Base-by-base conservation (phyloP, 495 filamentous ascomycete genomes). In the Trichoderma orchidacearum region DNA sequence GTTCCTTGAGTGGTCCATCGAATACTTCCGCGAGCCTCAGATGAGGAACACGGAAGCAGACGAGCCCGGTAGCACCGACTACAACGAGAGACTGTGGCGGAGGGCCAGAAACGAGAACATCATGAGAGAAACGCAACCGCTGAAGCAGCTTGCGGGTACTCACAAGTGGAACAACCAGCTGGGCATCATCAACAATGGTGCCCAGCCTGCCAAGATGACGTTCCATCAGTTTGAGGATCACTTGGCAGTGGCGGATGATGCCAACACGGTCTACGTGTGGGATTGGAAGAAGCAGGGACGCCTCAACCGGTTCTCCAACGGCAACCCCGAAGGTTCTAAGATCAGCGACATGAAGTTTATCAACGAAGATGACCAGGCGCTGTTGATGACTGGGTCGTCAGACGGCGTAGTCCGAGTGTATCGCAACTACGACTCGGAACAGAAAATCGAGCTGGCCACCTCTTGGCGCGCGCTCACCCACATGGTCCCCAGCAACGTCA, bases 211-310 rank as follows among this genome's bases (percentile, higher is more conserved):
- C 59, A 92, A 88, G 71, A 85, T 99, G 84, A 85, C 86, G 21
- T 95, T 97, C 68, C 93, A 99, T 72, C 93, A 99, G 64, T 99
- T 95, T 62, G 93, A 99, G 69, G 85, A 94, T 65, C 89, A 96
- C 60, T 78, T 99, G 25, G 89, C 90, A 3, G 87, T 95, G n/a
- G 87, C 90, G 11, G 93, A 97, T 67, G 89, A 95, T 63, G 80
- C 85, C 23, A 92, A 97, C 70, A 90, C 81, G 1, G 83, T 96
- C 57, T 82, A 85, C 41, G 83, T 97, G 36, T 96, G 92, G 90
- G 93, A 99, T 64, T 97, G 90, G 87, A 83, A 87, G 59, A 80
- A 77, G 23, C 78, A 82, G 56, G 75, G 71, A 53, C 84, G 85
- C 29, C 70, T 95, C 56, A 85, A 83, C 66, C 82, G 87, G 53